Evolutionary conservation across 2,329 filamentous ascomycete species (phyloP).

Genomic region (Ceratocystiopsis minuta): DNA sequence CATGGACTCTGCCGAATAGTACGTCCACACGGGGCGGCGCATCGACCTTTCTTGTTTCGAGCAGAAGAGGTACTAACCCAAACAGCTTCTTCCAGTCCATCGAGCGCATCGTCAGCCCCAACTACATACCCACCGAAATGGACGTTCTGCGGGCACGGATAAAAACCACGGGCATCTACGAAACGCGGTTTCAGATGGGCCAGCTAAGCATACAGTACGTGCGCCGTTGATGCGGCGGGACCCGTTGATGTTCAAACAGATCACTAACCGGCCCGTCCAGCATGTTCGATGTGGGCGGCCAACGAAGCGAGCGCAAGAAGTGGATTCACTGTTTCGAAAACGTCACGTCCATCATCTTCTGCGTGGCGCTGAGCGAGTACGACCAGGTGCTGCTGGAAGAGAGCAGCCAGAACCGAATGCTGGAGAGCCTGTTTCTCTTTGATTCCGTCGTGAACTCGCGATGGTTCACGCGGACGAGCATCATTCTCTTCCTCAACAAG

Average conservation of each 20-base stretch:
- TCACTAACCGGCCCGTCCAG: slow-evolving; percentile 24
- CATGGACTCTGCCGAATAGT: slow-evolving; percentile 99
- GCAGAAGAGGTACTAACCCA: too few species aligned
- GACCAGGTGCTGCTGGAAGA: slow-evolving; percentile 94
- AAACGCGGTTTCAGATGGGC: slow-evolving; percentile 96
- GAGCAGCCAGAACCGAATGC: slow-evolving; percentile 99
- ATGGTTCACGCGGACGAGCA: slow-evolving; percentile 98
- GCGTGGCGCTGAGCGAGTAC: slow-evolving; percentile 93
- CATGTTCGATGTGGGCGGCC: slow-evolving; percentile 98
- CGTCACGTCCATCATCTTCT: slow-evolving; percentile 98
- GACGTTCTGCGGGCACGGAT: slow-evolving; percentile 91
- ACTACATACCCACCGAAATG: slow-evolving; percentile 85
- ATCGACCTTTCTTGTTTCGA: too few species aligned
- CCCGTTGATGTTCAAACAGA: slow-evolving; percentile 1
- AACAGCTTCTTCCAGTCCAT: slow-evolving; percentile 89
- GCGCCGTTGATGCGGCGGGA: not conserved
- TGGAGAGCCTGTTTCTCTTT: slow-evolving; percentile 91
- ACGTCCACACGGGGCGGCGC: too few species aligned
- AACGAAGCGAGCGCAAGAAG: slow-evolving; percentile 95
- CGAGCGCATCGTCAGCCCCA: slow-evolving; percentile 59
- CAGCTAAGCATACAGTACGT: slow-evolving; percentile 95
- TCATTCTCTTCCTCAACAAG: slow-evolving; percentile 97
- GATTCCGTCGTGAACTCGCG: slow-evolving; percentile 97
- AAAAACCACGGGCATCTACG: slow-evolving; percentile 98
- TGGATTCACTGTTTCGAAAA: slow-evolving; percentile 99